Evolutionary conservation across 805 yeast genomes (phyloP), one percentile per base, ranked within the genome.

Genomic region (Ogataea thermomethanolica): DNA sequence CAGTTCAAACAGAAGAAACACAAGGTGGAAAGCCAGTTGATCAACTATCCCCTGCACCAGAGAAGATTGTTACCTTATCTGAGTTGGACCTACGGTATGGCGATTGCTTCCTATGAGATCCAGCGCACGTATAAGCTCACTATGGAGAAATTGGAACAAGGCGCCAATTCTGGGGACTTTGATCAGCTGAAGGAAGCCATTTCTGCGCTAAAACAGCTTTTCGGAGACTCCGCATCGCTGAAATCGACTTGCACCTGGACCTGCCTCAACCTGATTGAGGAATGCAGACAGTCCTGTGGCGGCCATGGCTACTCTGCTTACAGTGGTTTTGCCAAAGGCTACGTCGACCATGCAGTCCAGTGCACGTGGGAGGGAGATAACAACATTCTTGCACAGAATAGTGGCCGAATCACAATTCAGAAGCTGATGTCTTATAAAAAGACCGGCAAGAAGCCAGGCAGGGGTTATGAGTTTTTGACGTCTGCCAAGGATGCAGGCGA

Each of bases 321-420:
- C 65, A 79, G 87, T 49, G 95, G 90, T 2, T 85, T 90, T 59
- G 96, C 95, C 29, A 86, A 83, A 59, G 89, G 89, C 9, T 87
- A 79, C 69, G 75, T 76, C 47, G 97, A 90, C 62, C 91, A 95
- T 87, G 96, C 85, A n/a, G 96, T 90, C 29, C 96, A 90, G 67
- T 89, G 96, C 65, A 90, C 97, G 13, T 90, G 97, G 97, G 97
- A 90, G 69, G 97, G 97, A 64, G 97, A 90, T 64, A 90, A 90
- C 69, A 89, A 81, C 56, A 83, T 90, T 31, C 71, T 90, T 49
- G 84, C 89, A 2, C 78, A 87, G 64, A 81, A 88, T 39, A 78
- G 88, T 44, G 97, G 96, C 43, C 81, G 91, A 61, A 78, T 93
- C 20, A 69, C 82, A 28, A 68, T 81, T 48, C 83, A 76, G 61